Evolutionary conservation across 208 protist genomes (phyloP).

Genomic region (Plasmodiophora brassicae): DNA sequence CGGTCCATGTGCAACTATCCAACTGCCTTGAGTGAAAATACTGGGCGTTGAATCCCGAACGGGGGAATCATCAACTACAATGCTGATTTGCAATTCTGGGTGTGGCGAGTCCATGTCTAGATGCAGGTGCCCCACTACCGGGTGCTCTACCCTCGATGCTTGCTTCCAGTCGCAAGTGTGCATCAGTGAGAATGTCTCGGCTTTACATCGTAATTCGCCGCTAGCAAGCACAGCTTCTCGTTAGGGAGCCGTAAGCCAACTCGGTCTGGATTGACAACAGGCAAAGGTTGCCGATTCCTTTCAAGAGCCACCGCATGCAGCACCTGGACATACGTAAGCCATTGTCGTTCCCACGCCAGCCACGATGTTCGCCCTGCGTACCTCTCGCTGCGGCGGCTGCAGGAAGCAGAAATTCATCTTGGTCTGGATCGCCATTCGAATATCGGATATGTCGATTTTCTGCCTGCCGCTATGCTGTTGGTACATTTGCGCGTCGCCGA

Average conservation of each 20-base stretch:
- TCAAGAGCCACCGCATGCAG: not conserved
- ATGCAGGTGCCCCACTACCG: too few species aligned
- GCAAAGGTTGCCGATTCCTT: not conserved
- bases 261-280: conserved; percentile 20
- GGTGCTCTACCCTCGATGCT: too few species aligned
- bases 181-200: too few species aligned
- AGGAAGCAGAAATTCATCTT: conserved; percentile 14
- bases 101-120: too few species aligned
- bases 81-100: too few species aligned
- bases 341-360: not conserved
- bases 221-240: not conserved
- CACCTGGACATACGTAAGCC: not conserved
- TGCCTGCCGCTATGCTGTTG: not conserved
- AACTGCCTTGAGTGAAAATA: too few species aligned
- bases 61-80: too few species aligned
- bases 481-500: conserved; percentile 31
- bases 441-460: conserved; percentile 6
- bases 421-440: conserved; percentile 28
- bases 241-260: not conserved
- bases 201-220: not conserved
- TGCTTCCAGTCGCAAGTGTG: too few species aligned
- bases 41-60: too few species aligned
- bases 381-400: not conserved
- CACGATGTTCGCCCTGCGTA: not conserved
- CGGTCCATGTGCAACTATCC: too few species aligned